Base-by-base conservation (phyloP, 352 stramenopile species). In the Phytophthora pistaciae region DNA sequence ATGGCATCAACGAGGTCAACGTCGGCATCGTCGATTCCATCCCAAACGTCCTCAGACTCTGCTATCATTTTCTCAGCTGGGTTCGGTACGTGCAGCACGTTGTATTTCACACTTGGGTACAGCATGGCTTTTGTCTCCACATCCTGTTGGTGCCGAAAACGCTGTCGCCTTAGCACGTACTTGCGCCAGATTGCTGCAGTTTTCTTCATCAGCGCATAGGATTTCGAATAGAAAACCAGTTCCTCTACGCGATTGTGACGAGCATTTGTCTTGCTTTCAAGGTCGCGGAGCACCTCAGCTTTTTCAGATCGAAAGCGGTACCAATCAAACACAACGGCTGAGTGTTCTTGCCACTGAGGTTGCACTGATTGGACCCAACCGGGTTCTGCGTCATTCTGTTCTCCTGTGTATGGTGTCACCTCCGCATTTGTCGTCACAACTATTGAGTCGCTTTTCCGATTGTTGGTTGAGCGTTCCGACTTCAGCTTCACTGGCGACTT, bases 221-320 rank as follows among this genome's bases (percentile, higher is more conserved):
- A 75, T 44, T 75, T 71, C 0, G 83, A 85, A 67, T 88, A 93
- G 40, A 81, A 85, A 25, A 81, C 78, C 13, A 93, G 75, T 25
- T 88, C 71, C 9, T 75, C 49, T 18, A 70, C 44, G 2, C 50
- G 27, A 13, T n/a, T 64, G 6, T 44, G 33, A 36, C 18, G 49
- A 31, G 60, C 33, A 16, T 53, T 61, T 11, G 27, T 13, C 27
- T 60, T 44, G 25, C 6, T 46, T 13, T 67, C 53, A 6, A 50
- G n/a, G 18, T 29, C 10, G 18, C 70, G 66, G 55, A 78, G 50
- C 18, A 53, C 31, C 16, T 75, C 40, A 20, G 59, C 36, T 42
- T 81, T 78, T 57, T 77, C 44, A 8, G 59, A 48, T 56, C 74
- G 62, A 14, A 77, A 81, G 4, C 49, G 57, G 54, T 81, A 76